Evolutionary conservation across 108 stramenopile genomes (phyloP).

Genomic region (Fistulifera solaris): DNA sequence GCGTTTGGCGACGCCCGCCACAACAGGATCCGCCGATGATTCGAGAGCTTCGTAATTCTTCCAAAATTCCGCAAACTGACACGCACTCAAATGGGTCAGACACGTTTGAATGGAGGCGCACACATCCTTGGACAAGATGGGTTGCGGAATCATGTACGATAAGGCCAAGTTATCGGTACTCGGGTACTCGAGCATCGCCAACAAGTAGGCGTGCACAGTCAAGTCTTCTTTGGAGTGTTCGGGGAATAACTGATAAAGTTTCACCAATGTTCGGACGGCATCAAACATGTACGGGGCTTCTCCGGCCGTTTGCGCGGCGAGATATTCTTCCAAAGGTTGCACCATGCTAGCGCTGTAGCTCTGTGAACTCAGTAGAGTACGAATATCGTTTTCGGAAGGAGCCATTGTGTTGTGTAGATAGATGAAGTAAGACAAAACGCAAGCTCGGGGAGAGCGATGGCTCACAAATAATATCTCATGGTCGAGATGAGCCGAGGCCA

Average conservation of each 20-base stretch:
- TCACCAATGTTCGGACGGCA: conserved; percentile 66
- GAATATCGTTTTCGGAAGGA: too few relatives aligned
- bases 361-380: too few relatives aligned
- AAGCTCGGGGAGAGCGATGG: too few relatives aligned
- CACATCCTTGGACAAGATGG: conserved; percentile 43
- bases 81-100: conserved; percentile 49
- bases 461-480: too few relatives aligned
- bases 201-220: conserved; percentile 22
- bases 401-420: too few relatives aligned
- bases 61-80: conserved; percentile 76
- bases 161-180: conserved; percentile 61
- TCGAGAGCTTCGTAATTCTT: conserved; percentile 35
- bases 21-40: conserved; percentile 24
- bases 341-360: too few relatives aligned
- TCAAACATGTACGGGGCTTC: conserved; percentile 64
- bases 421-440: too few relatives aligned
- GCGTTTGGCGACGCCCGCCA: conserved; percentile 32
- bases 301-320: conserved; percentile 50
- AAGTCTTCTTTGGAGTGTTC: conserved; percentile 17
- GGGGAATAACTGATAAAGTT: conserved; percentile 75
- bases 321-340: too few relatives aligned
- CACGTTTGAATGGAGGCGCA: conserved; percentile 54
- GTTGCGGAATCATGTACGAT: conserved; percentile 58
- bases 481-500: too few relatives aligned
- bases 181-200: conserved; percentile 60